Evolutionary conservation across 2,329 filamentous ascomycete genomes (phyloP).

Genomic region (Magnaporthiopsis rhizophila): DNA sequence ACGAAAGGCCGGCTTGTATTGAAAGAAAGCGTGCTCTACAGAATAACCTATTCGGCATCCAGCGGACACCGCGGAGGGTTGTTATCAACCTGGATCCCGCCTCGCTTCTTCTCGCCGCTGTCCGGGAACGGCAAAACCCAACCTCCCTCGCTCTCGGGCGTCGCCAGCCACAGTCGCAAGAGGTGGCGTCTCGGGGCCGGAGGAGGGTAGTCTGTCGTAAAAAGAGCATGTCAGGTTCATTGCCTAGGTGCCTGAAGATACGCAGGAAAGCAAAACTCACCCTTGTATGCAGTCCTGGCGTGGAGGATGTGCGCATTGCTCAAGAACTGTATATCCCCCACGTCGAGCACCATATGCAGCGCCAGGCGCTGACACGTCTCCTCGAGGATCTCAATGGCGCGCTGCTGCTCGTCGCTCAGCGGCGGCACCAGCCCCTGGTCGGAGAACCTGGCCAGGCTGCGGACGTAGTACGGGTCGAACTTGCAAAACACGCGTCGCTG

Average conservation of each 20-base stretch:
- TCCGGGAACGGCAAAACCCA: conserved; percentile 82
- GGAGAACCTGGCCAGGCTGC: conserved; percentile 66
- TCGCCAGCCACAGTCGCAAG: conserved; percentile 77
- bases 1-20: no score
- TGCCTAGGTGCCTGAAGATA: no score
- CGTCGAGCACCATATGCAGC: conserved; percentile 78
- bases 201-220: conserved; percentile 41
- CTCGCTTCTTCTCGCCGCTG: conserved; percentile 74
- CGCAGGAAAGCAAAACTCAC: conserved; percentile 12
- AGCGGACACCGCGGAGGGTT: conserved; percentile 65
- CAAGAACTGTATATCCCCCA: conserved; percentile 84
- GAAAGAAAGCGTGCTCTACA: background rate
- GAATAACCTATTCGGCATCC: conserved; percentile 59
- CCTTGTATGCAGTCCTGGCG: conserved; percentile 72
- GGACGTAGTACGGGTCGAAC: conserved; percentile 86
- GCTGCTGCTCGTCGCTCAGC: conserved; percentile 59
- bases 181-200: conserved; percentile 67
- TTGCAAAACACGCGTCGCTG: conserved; percentile 68
- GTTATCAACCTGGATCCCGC: conserved; percentile 82
- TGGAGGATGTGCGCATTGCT: conserved; percentile 76
- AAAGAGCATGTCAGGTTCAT: conserved; percentile 2
- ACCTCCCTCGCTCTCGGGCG: conserved; percentile 73
- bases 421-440: conserved; percentile 65
- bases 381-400: conserved; percentile 64
- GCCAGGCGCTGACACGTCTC: conserved; percentile 64